These are phyloP conservation scores for Trichophyton verrucosum DNA, from an alignment of 2,329 filamentous ascomycete genomes.

Conservation along the genomic window DNA sequence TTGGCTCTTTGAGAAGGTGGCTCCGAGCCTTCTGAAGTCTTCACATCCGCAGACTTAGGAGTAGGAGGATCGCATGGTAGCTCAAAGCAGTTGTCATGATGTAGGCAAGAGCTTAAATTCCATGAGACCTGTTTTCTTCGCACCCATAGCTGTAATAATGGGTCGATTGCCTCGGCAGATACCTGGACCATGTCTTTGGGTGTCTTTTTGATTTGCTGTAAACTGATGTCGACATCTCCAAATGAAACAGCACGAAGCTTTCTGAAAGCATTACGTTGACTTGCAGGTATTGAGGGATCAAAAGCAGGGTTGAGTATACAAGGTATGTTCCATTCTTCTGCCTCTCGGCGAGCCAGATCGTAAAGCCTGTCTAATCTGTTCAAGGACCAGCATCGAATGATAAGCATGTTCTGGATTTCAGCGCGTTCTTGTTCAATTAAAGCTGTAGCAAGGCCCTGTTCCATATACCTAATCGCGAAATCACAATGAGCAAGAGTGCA, in stretches of 20 bases:
- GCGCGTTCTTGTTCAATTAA: conserved; percentile 26
- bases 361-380: conserved; percentile 28
- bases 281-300: conserved; percentile 13
- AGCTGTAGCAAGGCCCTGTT: neutral
- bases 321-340: conserved; percentile 16
- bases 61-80: neutral
- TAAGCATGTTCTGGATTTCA: conserved; percentile 33
- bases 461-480: neutral
- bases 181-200: conserved; percentile 29
- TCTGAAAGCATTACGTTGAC: conserved; percentile 13
- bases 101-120: conserved; percentile 21
- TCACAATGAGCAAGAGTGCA: neutral
- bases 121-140: conserved; percentile 10
- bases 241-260: conserved; percentile 22
- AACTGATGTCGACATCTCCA: conserved; percentile 23
- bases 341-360: conserved; percentile 26
- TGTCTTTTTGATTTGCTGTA: conserved; percentile 25
- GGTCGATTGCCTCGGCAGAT: conserved; percentile 25
- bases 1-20: conserved; percentile 29
- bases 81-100: conserved; percentile 1
- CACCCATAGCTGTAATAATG: conserved; percentile 22
- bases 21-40: conserved; percentile 23
- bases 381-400: conserved; percentile 32
- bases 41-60: neutral
- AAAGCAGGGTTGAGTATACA: conserved; percentile 7